These are phyloP conservation scores for Bisporella sp. DNA, from an alignment of 2,329 filamentous ascomycete species.

Conservation along the genomic window DNA sequence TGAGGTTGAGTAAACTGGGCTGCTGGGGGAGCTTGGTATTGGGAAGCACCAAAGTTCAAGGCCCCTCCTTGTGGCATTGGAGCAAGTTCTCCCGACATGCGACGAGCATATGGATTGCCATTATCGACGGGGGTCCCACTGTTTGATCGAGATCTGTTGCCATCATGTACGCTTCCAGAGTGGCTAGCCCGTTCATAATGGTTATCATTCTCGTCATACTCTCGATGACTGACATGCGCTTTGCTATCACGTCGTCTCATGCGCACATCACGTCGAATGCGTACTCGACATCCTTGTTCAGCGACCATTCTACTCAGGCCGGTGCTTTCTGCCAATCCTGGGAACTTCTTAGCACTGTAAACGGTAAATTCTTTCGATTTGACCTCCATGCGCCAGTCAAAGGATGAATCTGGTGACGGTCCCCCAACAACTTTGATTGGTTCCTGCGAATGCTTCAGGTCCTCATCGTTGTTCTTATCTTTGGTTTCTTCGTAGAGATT, in stretches of 20 bases:
- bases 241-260: slow-evolving; percentile 82
- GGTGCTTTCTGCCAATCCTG: slow-evolving; percentile 85
- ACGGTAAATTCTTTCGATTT: slow-evolving; percentile 83
- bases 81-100: slow-evolving; percentile 39
- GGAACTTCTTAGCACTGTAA: slow-evolving; percentile 97
- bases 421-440: slow-evolving; percentile 33
- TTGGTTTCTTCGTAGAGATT: slow-evolving; percentile 92
- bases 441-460: slow-evolving; percentile 39
- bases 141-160: slow-evolving; percentile 15
- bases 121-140: slow-evolving; percentile 10
- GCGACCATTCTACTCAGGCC: slow-evolving; percentile 82
- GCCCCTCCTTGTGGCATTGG: slow-evolving; percentile 9
- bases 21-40: slow-evolving; percentile 12
- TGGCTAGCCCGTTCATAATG: slow-evolving; percentile 35
- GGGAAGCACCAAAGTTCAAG: slow-evolving; percentile 24
- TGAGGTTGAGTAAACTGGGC: slow-evolving; percentile 12
- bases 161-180: slow-evolving; percentile 5
- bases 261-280: slow-evolving; percentile 87
- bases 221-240: slow-evolving; percentile 40
- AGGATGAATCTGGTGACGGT: slow-evolving; percentile 37
- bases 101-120: slow-evolving; percentile 29
- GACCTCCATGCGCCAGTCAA: slow-evolving; percentile 84
- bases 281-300: slow-evolving; percentile 93
- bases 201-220: slow-evolving; percentile 50
- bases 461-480: slow-evolving; percentile 65